A percentile compares a stretch with the other conserved stretches of the same genome.
Evolutionary conservation across 805 yeast species (phyloP).

Genomic region (Clavispora vitiphila): DNA sequence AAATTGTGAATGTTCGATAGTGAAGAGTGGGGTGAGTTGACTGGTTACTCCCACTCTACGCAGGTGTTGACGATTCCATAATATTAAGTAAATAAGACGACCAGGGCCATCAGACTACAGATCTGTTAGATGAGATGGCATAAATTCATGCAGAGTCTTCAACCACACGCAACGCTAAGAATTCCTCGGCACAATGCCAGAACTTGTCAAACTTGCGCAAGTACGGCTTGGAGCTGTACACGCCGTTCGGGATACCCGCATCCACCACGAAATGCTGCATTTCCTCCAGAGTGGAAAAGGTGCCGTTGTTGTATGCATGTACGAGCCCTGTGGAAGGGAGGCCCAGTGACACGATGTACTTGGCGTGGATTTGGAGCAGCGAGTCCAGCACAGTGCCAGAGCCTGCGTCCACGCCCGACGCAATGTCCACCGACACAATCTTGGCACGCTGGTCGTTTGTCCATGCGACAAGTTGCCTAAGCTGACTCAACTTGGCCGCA

Average conservation of each 20-base stretch:
- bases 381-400: constrained; percentile 50
- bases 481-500: constrained; percentile 32
- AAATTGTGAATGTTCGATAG: no score
- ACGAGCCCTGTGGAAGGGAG: constrained; percentile 63
- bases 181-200: constrained; percentile 37
- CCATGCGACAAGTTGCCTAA: constrained; percentile 57
- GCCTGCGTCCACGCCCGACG: constrained; percentile 80
- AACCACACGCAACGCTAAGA: constrained; percentile 3
- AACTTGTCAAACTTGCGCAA: constrained; percentile 42
- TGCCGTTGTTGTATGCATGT: constrained; percentile 55
- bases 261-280: constrained; percentile 60
- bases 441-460: constrained; percentile 47
- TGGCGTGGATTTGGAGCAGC: constrained; percentile 38
- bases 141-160: background rate
- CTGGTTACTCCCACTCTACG: no score
- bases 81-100: no score
- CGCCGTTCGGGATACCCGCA: constrained; percentile 62
- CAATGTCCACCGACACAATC: constrained; percentile 68
- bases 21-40: no score
- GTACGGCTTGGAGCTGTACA: constrained; percentile 37
- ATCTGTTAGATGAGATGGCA: no score
- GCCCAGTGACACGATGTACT: constrained; percentile 65
- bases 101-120: no score
- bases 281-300: constrained; percentile 33
- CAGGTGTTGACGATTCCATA: no score